Evolutionary conservation across 805 yeast genomes (phyloP), one percentile per base, ranked within the genome.

Genomic region (Yamadazyma insecticola): DNA sequence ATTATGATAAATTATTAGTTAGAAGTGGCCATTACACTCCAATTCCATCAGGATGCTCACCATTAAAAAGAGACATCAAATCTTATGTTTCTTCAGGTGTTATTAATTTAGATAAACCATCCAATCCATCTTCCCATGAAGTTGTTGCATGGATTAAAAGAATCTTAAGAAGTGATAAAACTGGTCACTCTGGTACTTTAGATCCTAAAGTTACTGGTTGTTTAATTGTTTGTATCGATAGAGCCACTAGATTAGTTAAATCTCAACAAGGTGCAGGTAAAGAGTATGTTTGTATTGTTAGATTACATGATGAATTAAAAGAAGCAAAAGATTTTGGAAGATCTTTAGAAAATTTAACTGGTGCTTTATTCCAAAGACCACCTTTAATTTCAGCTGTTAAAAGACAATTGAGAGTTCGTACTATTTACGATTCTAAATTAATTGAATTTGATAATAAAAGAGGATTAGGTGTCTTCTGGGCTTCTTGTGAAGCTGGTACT

Each of bases 251-350:
- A 67, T 74, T 92, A 56, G 98, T 92, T 47, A 92, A 92, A 66
- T 86, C 96, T 33, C 98, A 92, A 70, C 98, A 92, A 67, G 97
- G 97, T 70, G 98, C 98, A 28, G 98, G 98, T 75, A 92, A 92
- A 63, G 98, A 92, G 79, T 92, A 92, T 68, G 98, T 92, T 34
- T 92, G 97, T 72, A 87, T 92, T 47, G 92, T 86, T 37, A 80
- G 97, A 72, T 73, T 92, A 51, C 98, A 92, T 62, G 97, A 90
- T 44, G 88, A 88, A 41, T 71, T 92, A 45, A 78, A 84, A 47
- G 96, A 88, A 48, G 92, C 84, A 54, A 87, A 87, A 60, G 96
- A 82, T 48, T 72, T 92, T 64, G 86, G 80, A 33, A 81, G 94
- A 53, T 70, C 85, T 16, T 72, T 92, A 47, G 98, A 92, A 67